A percentile compares a stretch with the other conserved stretches of the same genome.
phyloP scores from a whole-genome alignment of 2,329 filamentous ascomycete species.

The Epichloe gansuensis region DNA sequence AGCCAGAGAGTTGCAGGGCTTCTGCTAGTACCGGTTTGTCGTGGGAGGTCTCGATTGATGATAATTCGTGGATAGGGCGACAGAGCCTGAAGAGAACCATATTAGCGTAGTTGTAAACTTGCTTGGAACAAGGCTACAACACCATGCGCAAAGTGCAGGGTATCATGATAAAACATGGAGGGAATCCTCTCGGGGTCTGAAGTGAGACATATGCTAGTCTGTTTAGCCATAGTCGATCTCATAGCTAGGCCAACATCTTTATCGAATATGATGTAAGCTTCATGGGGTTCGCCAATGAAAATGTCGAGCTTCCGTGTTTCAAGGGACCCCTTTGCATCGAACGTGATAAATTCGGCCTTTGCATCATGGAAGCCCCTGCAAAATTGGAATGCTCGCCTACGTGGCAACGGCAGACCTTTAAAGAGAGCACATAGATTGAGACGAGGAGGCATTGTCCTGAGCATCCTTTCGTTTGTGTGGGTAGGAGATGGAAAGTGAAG shows the following conservation, averaged over 20 bases:
- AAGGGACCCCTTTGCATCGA: slow-evolving; percentile 4
- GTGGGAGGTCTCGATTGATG: slow-evolving; percentile 8
- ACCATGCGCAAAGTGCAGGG: slow-evolving; percentile 6
- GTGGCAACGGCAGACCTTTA: background rate
- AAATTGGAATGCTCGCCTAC: background rate
- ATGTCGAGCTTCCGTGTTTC: slow-evolving; percentile 5
- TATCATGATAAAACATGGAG: slow-evolving; percentile 6
- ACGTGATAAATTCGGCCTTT: slow-evolving; percentile 7
- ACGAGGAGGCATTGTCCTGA: slow-evolving; percentile 2
- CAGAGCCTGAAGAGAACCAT: background rate
- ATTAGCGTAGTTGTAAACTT: background rate
- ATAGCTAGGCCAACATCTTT: slow-evolving; percentile 5
- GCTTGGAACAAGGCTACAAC: background rate
- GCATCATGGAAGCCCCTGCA: slow-evolving; percentile 6
- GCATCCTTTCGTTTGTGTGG: background rate
- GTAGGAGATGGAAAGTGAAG: background rate
- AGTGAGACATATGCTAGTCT: slow-evolving; percentile 3
- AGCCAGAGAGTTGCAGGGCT: slow-evolving; percentile 11
- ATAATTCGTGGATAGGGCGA: slow-evolving; percentile 7
- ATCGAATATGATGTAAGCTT: slow-evolving; percentile 7
- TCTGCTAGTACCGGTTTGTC: slow-evolving; percentile 1
- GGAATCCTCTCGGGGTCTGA: slow-evolving; percentile 5
- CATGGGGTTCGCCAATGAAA: slow-evolving; percentile 7
- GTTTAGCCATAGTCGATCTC: slow-evolving; percentile 2
- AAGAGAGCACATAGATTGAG: background rate